A percentile compares a stretch with the other conserved stretches of the same genome.
These are phyloP conservation scores for Symbiodinium natans DNA, from an alignment of 73 alveolate species.

Conservation along the genomic window DNA sequence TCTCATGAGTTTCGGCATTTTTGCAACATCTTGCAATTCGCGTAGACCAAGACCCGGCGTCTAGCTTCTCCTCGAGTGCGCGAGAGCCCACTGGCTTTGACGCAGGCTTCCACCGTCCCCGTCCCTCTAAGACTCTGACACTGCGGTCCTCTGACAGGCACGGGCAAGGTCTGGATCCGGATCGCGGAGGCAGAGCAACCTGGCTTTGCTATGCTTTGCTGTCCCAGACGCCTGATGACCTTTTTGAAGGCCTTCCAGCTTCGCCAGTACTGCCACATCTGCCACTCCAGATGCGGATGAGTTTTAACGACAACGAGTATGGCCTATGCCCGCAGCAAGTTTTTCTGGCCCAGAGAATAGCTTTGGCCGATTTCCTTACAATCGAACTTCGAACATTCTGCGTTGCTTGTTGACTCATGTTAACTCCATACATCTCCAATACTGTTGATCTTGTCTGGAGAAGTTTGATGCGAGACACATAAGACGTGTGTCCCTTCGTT, in stretches of 20 bases:
- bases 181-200: not conserved
- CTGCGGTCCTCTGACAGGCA: no score
- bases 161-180: not conserved
- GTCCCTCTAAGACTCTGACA: no score
- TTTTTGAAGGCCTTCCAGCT: not conserved
- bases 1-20: not conserved
- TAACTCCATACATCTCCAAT: no score
- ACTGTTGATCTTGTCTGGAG: not conserved
- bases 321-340: not conserved
- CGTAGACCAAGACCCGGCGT: not conserved
- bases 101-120: not conserved
- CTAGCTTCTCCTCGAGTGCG: not conserved
- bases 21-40: not conserved
- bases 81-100: not conserved
- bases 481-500: not conserved
- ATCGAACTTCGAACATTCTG: not conserved
- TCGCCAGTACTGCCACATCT: constrained; percentile 1
- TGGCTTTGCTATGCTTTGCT: no score
- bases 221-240: not conserved
- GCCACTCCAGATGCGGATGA: not conserved
- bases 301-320: not conserved
- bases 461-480: not conserved
- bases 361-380: not conserved
- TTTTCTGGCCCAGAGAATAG: not conserved
- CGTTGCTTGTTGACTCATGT: no score